Conservation (phyloP, 495 filamentous ascomycete genomes). For the Darksidea phi region DNA sequence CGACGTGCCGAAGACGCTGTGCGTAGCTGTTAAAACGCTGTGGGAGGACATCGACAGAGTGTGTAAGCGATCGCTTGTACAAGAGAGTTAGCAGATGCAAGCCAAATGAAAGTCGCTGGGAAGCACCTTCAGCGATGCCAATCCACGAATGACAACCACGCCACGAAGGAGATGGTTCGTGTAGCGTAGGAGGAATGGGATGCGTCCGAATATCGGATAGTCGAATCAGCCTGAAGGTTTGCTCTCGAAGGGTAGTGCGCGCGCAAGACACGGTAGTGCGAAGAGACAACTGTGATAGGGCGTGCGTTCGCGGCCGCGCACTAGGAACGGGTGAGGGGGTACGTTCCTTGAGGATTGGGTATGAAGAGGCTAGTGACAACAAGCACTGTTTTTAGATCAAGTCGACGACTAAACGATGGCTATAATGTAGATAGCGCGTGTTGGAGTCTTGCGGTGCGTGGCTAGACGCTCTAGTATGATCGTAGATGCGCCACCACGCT, state of each 20-base stretch:
- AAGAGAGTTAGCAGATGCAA: background rate
- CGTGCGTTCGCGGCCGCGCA: background rate
- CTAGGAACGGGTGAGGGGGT: no score
- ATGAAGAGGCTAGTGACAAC: no score
- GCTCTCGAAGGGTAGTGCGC: background rate
- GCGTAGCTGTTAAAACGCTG: background rate
- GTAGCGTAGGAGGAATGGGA: background rate
- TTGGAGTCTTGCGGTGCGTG: no score
- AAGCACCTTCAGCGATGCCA: background rate
- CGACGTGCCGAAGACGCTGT: constrained; percentile 1
- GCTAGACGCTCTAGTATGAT: background rate
- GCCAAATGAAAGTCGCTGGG: background rate
- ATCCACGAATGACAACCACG: background rate
- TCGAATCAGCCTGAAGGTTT: background rate
- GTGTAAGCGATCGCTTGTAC: background rate
- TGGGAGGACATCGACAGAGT: background rate
- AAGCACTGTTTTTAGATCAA: no score
- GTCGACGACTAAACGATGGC: no score
- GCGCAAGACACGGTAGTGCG: background rate
- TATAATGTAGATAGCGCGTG: no score
- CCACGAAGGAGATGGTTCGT: background rate
- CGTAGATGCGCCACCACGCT: constrained; percentile 15
- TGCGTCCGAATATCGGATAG: background rate
- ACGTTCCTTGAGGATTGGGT: no score
- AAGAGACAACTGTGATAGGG: background rate